These are phyloP conservation scores for Wickerhamiella sergipiensis DNA, from an alignment of 805 yeast species.

Conservation along the genomic window DNA sequence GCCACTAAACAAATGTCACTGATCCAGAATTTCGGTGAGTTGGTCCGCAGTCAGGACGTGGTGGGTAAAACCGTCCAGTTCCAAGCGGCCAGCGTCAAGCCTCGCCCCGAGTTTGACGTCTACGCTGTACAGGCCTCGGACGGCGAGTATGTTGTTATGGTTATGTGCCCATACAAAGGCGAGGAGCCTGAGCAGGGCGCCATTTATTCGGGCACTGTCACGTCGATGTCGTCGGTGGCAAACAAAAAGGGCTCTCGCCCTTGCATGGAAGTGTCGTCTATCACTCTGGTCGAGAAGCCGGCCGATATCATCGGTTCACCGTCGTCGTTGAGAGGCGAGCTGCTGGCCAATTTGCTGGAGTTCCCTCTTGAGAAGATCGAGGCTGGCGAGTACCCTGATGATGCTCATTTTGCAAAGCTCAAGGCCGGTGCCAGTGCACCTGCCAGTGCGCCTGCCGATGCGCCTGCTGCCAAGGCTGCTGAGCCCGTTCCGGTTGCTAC, in stretches of 20 bases:
- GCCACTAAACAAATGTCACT: slow-evolving; percentile 1
- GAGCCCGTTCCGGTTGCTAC: not conserved
- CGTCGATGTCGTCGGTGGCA: not conserved
- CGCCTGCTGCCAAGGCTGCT: too few relatives aligned
- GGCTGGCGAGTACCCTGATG: not conserved
- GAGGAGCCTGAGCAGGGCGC: not conserved
- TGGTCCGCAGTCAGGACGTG: not conserved
- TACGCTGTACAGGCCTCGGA: not conserved
- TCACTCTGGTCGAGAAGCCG: not conserved
- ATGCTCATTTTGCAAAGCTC: not conserved
- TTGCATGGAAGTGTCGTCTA: not conserved
- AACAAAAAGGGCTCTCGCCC: not conserved
- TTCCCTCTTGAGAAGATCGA: not conserved
- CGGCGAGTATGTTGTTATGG: not conserved
- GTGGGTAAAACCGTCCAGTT: not conserved
- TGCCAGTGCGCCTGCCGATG: too few relatives aligned
- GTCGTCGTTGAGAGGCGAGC: not conserved
- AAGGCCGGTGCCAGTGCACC: too few relatives aligned
- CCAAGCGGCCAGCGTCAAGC: not conserved
- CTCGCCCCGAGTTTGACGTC: not conserved
- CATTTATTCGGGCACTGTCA: not conserved
- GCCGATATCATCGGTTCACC: not conserved
- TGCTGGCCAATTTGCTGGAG: not conserved
- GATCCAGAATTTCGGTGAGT: not conserved
- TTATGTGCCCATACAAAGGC: not conserved